Percentiles rank a stretch among this genome's conserved stretches.
phyloP scores from a whole-genome alignment of 2,329 filamentous ascomycete species.

The Cyanodermella asteris region DNA sequence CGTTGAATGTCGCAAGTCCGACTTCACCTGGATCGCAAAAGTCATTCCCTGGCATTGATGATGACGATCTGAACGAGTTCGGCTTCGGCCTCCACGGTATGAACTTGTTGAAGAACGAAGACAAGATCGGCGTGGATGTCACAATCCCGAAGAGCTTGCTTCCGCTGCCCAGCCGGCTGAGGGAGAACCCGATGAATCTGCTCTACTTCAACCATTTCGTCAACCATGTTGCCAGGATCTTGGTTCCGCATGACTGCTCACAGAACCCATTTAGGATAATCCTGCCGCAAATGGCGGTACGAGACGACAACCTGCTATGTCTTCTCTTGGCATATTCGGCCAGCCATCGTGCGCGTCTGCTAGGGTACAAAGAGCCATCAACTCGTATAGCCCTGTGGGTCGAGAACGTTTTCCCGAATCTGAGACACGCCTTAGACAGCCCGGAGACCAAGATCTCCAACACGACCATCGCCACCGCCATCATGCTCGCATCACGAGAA shows the following conservation, averaged over 20 bases:
- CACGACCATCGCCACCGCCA: constrained; percentile 55
- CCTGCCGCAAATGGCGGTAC: constrained; percentile 47
- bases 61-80: constrained; percentile 20
- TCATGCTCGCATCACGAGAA: constrained; percentile 66
- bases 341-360: constrained; percentile 55
- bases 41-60: constrained; percentile 12
- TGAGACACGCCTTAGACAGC: constrained; percentile 44
- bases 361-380: constrained; percentile 50
- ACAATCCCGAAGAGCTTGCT: constrained; percentile 35
- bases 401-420: constrained; percentile 50
- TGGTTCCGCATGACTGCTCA: constrained; percentile 39
- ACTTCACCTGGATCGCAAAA: constrained; percentile 4
- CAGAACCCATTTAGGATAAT: constrained; percentile 46
- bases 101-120: constrained; percentile 32
- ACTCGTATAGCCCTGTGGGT: constrained; percentile 66
- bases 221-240: constrained; percentile 53
- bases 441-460: constrained; percentile 43
- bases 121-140: too few relatives aligned
- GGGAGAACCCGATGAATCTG: constrained; percentile 59
- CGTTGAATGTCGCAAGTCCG: constrained; percentile 28
- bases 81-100: constrained; percentile 26
- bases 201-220: constrained; percentile 55
- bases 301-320: constrained; percentile 50
- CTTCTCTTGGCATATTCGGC: constrained; percentile 64
- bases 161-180: constrained; percentile 32